Percentiles rank a stretch among this genome's conserved stretches.
phyloP scores from a whole-genome alignment of 768 basidiomycete species.

The Amanita phalloides region DNA sequence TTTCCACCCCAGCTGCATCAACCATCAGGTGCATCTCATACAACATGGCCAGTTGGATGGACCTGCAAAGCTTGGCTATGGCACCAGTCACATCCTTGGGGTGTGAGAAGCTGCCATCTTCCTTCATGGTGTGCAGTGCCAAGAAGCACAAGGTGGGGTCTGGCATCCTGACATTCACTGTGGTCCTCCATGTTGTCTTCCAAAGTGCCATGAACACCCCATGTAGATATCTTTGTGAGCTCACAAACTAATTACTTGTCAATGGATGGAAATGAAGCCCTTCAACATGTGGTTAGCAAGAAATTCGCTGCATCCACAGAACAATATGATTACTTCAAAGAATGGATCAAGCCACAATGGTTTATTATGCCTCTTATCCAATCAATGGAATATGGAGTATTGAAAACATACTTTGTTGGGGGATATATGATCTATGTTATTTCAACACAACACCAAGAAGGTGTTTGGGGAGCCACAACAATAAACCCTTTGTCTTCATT shows the following conservation, averaged over 20 bases:
- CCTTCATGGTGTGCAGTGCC: slow-evolving; percentile 1
- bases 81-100: slow-evolving; percentile 6
- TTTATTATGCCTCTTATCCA: neutral
- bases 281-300: neutral
- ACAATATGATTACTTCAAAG: neutral
- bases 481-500: neutral
- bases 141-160: slow-evolving; percentile 12
- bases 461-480: neutral
- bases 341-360: neutral
- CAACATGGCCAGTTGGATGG: slow-evolving; percentile 4
- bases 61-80: slow-evolving; percentile 6
- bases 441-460: neutral
- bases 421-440: neutral
- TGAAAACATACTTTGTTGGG: neutral
- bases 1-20: neutral
- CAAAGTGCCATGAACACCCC: slow-evolving; percentile 2
- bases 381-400: neutral
- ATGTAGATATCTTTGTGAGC: slow-evolving; percentile 5
- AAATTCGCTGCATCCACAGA: neutral
- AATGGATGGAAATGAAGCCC: neutral
- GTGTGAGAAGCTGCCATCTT: neutral
- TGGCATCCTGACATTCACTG: neutral
- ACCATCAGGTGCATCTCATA: slow-evolving; percentile 2
- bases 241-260: neutral
- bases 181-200: slow-evolving; percentile 5